Percentiles rank a stretch among this genome's conserved stretches.
Evolutionary conservation across 192 early-diverging fungal genomes (phyloP).

Genomic region (Backusella tuberculispora): DNA sequence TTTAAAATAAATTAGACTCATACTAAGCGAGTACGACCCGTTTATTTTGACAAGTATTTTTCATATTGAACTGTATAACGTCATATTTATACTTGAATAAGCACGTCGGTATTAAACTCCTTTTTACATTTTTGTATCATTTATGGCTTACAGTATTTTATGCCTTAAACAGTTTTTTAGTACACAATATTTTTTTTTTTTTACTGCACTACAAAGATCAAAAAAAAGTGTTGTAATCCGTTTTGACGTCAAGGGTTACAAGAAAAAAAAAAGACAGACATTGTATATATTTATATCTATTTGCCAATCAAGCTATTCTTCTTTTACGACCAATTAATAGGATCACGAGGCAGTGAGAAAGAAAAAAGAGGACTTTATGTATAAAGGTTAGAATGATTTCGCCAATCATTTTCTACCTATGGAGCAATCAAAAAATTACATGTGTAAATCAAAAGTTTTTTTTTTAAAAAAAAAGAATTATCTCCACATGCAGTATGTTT

Average conservation of each 20-base stretch:
- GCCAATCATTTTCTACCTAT: neutral
- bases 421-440: neutral
- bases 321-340: neutral
- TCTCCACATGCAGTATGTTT: constrained; percentile 1
- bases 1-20: neutral
- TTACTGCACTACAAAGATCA: no score
- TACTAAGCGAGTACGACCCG: no score
- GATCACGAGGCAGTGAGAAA: constrained; percentile 7
- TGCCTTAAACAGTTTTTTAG: no score
- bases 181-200: no score
- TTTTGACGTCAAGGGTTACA: neutral
- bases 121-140: no score
- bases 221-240: no score
- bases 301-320: neutral
- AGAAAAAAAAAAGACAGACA: neutral
- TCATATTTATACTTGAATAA: no score
- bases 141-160: no score
- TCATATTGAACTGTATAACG: no score
- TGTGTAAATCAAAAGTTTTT: neutral
- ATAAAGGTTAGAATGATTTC: neutral
- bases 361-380: neutral
- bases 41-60: no score
- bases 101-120: no score
- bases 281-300: neutral
- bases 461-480: neutral